phyloP scores from a whole-genome alignment of 2,329 filamentous ascomycete genomes.

The Cyphellophora europaea region DNA sequence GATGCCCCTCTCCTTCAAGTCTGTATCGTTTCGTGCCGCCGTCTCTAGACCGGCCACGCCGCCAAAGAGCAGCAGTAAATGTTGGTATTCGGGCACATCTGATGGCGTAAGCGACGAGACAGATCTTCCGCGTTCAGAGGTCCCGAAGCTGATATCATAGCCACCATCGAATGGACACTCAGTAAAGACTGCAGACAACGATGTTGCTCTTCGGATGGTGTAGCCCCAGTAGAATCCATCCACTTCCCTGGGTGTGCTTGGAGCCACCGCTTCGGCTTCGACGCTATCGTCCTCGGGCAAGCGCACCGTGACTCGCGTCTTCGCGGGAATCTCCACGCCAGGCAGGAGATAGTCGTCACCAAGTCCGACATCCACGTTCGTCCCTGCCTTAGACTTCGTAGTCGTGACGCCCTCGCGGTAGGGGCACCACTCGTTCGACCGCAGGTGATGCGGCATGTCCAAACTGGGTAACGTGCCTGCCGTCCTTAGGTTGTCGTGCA shows the following conservation, averaged over 20 bases:
- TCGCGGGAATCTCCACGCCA: conserved; percentile 51
- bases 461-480: conserved; percentile 67
- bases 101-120: conserved; percentile 30
- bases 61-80: conserved; percentile 71
- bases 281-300: conserved; percentile 30
- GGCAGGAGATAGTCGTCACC: conserved; percentile 41
- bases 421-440: conserved; percentile 65
- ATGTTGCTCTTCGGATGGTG: conserved; percentile 54
- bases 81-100: conserved; percentile 44
- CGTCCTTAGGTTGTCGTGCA: conserved; percentile 67
- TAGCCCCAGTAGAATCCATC: conserved; percentile 85
- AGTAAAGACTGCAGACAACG: conserved; percentile 66
- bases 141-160: conserved; percentile 76
- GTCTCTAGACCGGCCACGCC: conserved; percentile 72
- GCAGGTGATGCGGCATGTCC: conserved; percentile 77
- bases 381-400: conserved; percentile 38
- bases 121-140: conserved; percentile 63
- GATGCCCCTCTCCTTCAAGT: conserved; percentile 53
- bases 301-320: conserved; percentile 64
- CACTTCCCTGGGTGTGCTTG: conserved; percentile 60
- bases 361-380: conserved; percentile 43
- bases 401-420: conserved; percentile 71
- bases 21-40: conserved; percentile 55
- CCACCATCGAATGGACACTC: conserved; percentile 66
- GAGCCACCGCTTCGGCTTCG: conserved; percentile 54